Conservation (phyloP, 805 yeast genomes). For the Nakazawaea sp. region DNA sequence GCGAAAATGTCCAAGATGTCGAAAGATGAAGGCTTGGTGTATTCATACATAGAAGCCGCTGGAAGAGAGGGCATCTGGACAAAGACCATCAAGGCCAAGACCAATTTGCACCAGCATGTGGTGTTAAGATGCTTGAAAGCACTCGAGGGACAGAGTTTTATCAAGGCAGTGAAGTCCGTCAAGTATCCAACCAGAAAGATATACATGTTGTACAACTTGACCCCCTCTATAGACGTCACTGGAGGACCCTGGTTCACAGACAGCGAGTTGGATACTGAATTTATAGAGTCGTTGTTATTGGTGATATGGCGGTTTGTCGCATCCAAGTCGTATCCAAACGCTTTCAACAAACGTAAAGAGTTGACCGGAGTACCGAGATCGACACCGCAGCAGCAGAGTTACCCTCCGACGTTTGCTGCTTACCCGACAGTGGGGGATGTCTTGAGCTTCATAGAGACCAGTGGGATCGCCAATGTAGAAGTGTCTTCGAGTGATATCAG, state of each 20-base stretch:
- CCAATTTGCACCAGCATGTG: slow-evolving; percentile 88
- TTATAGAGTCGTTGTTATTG: slow-evolving; percentile 74
- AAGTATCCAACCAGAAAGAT: slow-evolving; percentile 90
- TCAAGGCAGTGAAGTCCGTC: slow-evolving; percentile 86
- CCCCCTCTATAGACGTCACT: slow-evolving; percentile 92
- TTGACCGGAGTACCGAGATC: slow-evolving; percentile 19
- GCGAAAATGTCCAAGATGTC: slow-evolving; percentile 69
- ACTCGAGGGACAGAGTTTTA: slow-evolving; percentile 72
- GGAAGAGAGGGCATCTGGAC: slow-evolving; percentile 98
- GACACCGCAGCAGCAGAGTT: slow-evolving; percentile 34
- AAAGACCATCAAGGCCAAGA: slow-evolving; percentile 79
- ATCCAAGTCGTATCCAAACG: slow-evolving; percentile 67
- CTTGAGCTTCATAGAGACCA: slow-evolving; percentile 60
- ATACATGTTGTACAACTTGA: slow-evolving; percentile 89
- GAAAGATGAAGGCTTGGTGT: slow-evolving; percentile 85
- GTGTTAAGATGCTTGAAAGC: slow-evolving; percentile 77
- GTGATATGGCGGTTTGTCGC: slow-evolving; percentile 88
- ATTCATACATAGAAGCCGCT: slow-evolving; percentile 84
- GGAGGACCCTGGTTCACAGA: slow-evolving; percentile 99
- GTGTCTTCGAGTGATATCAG: slow-evolving; percentile 67
- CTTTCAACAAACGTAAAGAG: slow-evolving; percentile 39
- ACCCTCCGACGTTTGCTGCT: slow-evolving; percentile 50
- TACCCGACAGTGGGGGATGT: slow-evolving; percentile 72
- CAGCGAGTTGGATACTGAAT: slow-evolving; percentile 88
- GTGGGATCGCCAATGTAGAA: slow-evolving; percentile 78